Evolutionary conservation across 495 filamentous ascomycete genomes (phyloP).

Genomic region (Rusavskia elegans): DNA sequence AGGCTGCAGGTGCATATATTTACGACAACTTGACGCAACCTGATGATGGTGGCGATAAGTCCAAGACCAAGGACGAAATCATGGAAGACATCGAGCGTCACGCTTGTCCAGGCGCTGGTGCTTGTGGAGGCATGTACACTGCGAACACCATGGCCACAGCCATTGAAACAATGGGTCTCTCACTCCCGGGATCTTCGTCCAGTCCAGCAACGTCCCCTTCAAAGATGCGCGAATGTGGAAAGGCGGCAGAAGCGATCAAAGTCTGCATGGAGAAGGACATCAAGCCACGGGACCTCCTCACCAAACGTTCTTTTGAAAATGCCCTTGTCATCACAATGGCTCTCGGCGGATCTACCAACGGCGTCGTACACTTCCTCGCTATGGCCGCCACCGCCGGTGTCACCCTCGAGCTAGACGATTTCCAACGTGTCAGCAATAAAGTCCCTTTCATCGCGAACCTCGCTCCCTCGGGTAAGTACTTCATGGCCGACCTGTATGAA

Average conservation of each 20-base stretch:
- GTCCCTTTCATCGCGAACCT: constrained; percentile 91
- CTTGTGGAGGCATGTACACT: constrained; percentile 96
- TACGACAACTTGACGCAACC: constrained; percentile 52
- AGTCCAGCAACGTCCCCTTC: constrained; percentile 76
- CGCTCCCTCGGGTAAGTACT: constrained; percentile 71
- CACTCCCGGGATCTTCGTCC: constrained; percentile 76
- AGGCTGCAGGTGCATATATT: constrained; percentile 73
- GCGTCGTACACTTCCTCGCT: constrained; percentile 84
- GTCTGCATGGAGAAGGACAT: constrained; percentile 80
- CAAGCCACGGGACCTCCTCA: constrained; percentile 68
- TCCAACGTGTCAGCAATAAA: constrained; percentile 75
- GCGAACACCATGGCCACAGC: constrained; percentile 97
- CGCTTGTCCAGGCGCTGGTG: constrained; percentile 79
- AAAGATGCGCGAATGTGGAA: constrained; percentile 83
- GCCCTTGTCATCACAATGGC: constrained; percentile 88
- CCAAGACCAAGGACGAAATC: constrained; percentile 55
- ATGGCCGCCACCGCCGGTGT: constrained; percentile 87
- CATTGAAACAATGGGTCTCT: constrained; percentile 89
- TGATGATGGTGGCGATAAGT: constrained; percentile 37
- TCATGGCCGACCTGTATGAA: constrained; percentile 91
- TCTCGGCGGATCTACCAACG: constrained; percentile 80
- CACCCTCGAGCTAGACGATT: constrained; percentile 67
- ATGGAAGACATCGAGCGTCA: constrained; percentile 75
- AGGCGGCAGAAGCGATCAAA: constrained; percentile 73
- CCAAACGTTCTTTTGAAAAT: constrained; percentile 78